Evolutionary conservation across 192 early-diverging fungal genomes (phyloP), one percentile per base, ranked within the genome.

Genomic region (Coemansia guatemalensis): DNA sequence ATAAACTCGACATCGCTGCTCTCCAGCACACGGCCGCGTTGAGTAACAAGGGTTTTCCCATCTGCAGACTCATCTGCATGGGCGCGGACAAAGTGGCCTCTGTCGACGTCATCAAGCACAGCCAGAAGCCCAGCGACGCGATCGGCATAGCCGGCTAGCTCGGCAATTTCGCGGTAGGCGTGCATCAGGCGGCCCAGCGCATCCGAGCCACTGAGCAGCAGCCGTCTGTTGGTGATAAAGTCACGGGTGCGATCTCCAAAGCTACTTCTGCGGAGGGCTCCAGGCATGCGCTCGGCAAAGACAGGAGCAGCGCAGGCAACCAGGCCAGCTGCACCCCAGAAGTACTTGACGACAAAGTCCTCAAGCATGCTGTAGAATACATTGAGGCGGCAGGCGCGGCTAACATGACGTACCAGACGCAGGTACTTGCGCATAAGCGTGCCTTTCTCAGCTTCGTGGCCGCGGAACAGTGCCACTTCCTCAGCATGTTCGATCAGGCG

Each of bases 321-420:
- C 54, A 95, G 81, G 33, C 95, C 95, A 58, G 88, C 87, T 1
- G 94, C 95, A 64, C 94, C 92, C 96, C 96, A 98, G 58, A 94
- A 92, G 81, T 99, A 99, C 74, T 99, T 99, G 79, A 99, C 93
- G 24, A 97, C 84, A 83, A 96, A 97, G 78, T 97, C 95, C 75
- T 98, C 96, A 51, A 97, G 77, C 94, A 98, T 96, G 23, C 90
- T 85, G 71, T 97, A 91, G 73, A 89, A 90, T 57, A 99, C 89
- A 26, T 92, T 88, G 62, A 90, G 84, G 21, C 86, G 87, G 81
- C 91, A 94, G 32, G 95, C 86, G 53, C 85, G 85, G 70, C 93
- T 92, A 70, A 97, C 84, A 69, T 99, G 96, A 48, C 85, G 85
- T 50, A 94, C 88, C 24, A 99, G 84, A 9, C 85, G 83, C 70